Evolutionary conservation across 2,329 filamentous ascomycete species (phyloP), one percentile per base, ranked within the genome.

Genomic region (Ophiostoma montium): DNA sequence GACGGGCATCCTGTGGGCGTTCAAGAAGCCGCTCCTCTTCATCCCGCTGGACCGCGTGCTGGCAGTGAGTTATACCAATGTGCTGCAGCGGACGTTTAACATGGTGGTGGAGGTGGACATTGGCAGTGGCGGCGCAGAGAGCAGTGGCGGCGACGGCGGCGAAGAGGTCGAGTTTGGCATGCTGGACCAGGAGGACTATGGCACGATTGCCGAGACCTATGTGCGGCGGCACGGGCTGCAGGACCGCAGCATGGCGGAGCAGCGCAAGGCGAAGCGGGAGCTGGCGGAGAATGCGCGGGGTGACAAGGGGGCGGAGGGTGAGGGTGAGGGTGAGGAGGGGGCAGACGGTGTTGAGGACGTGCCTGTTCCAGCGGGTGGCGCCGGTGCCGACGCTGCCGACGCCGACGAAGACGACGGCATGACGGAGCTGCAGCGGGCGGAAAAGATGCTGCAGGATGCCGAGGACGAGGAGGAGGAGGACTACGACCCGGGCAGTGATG

Each of bases 21-120:
- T 80, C 67, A 83, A 82, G 63, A 84, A 84, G 62, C 80, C 80
- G 0, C 61, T 84, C 2, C 63, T 81, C 19, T 83, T 82, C 56
- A 67, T 84, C 5, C 76, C 78, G 5, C 69, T 82, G 16, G 71
- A 75, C 47, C 69, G 72, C 12, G 77, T 84, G 46, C 67, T 69
- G 0, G 76, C 78, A 2, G 68, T 82, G n/a, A 81, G 76, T 57
- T 84, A 82, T 60, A 82, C 78, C 5, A 82, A 68, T 51, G 77
- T 84, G 23, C 65, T 84, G 42, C 79, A 82, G 58, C 70, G 80
- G 19, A 84, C 80, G 0, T 84, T 84, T 57, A 84, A 83, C 57
- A 71, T 84, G 41, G 75, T 74, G 1, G 69, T 83, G 1, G 79
- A 83, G 58, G 68, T 80, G 5, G 75, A 75, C 47, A 63, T 67